Conservation (phyloP, 352 stramenopile genomes). For the Thraustochytrium sp. region DNA sequence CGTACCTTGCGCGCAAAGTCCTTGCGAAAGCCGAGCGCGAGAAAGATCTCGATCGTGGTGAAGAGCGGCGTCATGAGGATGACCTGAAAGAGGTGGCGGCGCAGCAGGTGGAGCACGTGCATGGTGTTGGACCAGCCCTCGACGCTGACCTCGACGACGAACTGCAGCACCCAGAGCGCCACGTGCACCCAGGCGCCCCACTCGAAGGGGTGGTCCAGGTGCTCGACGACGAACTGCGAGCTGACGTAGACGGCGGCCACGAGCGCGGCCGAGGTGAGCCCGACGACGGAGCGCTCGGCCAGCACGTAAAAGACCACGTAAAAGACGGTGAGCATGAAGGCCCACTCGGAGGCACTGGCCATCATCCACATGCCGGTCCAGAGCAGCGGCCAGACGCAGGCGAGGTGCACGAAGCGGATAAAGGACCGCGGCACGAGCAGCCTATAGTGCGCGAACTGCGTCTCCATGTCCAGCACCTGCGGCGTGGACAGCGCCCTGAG, state of each 20-base stretch:
- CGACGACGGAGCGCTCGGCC: not conserved
- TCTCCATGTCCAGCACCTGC: constrained; percentile 35
- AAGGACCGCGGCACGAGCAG: not conserved
- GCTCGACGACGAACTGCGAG: not conserved
- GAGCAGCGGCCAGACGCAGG: not conserved
- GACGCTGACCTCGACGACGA: not conserved
- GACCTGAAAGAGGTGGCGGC: not conserved
- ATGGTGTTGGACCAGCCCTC: not conserved
- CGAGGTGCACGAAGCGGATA: not conserved
- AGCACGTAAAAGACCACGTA: constrained; percentile 28
- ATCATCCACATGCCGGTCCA: constrained; percentile 25
- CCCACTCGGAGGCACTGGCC: not conserved
- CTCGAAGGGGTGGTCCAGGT: not conserved
- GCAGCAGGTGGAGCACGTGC: not conserved
- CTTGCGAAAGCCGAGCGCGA: constrained; percentile 1
- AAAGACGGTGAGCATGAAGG: not conserved
- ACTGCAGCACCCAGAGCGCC: not conserved
- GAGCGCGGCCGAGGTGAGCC: not conserved
- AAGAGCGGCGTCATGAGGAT: constrained; percentile 23
- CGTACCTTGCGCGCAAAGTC: not conserved
- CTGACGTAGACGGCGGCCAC: not conserved
- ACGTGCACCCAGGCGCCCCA: not conserved
- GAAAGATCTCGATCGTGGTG: constrained; percentile 2
- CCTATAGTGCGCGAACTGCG: constrained; percentile 18
- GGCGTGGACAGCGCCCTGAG: constrained; percentile 16